phyloP scores from a whole-genome alignment of 352 stramenopile genomes.

The Thraustochytrium aureum region DNA sequence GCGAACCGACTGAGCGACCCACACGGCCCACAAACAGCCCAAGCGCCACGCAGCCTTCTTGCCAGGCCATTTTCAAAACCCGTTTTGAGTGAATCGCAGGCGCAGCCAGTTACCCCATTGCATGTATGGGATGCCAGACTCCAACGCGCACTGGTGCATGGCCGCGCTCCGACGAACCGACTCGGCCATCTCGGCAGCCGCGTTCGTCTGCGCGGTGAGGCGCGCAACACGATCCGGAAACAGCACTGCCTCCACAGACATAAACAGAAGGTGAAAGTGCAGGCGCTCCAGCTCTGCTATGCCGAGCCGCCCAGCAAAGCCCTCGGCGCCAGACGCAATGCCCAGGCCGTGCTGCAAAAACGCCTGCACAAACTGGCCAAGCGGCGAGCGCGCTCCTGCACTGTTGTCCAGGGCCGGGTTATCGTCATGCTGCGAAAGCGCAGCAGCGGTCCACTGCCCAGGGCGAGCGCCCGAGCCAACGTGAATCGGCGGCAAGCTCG shows the following conservation, averaged over 20 bases:
- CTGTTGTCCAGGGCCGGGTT: neutral
- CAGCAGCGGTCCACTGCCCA: neutral
- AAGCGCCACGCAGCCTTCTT: too few relatives aligned
- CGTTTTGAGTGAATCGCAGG: too few relatives aligned
- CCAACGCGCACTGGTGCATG: constrained; percentile 9
- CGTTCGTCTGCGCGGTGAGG: neutral
- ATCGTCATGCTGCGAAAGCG: neutral
- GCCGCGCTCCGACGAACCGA: neutral
- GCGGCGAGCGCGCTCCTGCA: neutral
- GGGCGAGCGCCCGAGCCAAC: too few relatives aligned
- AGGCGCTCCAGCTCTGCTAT: neutral
- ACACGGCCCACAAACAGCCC: too few relatives aligned
- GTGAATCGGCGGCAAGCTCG: too few relatives aligned
- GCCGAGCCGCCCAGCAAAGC: neutral
- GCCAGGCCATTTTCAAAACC: too few relatives aligned
- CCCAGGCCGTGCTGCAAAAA: neutral
- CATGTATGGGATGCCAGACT: constrained; percentile 26
- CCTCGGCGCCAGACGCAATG: neutral
- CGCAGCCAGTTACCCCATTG: constrained; percentile 49
- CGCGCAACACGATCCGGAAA: constrained; percentile 3
- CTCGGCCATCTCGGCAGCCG: neutral
- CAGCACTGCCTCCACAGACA: constrained; percentile 5
- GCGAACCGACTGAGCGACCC: too few relatives aligned
- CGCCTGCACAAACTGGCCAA: neutral
- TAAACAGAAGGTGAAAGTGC: constrained; percentile 43